Evolutionary conservation across 2,329 filamentous ascomycete species (phyloP), one percentile per base, ranked within the genome.

Genomic region (Colletotrichum karsti): DNA sequence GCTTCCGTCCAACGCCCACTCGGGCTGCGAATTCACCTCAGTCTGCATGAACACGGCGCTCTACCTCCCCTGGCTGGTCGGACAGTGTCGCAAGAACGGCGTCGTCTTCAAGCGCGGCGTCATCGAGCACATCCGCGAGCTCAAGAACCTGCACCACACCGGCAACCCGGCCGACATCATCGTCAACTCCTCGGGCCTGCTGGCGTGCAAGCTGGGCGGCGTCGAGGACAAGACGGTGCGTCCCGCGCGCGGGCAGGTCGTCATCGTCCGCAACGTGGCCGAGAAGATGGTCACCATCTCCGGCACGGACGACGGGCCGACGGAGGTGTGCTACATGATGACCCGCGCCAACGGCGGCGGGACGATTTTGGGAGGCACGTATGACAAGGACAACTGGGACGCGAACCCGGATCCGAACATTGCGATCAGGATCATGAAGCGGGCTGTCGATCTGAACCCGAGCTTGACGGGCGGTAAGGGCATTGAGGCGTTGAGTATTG

Each of bases 351-450:
- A 85, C 0, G 88, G 88, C n/a, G 95, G 94, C 20, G 95, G 95
- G 10, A 96, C 93, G 0, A 86, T 97, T 44, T 82, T 97, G 3
- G 95, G 94, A n/a, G 95, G 95, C 3, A 95, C 91, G 51, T 93
- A 97, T 74, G 91, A 94, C 77, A 88, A 91, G 73, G 87, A 90
- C 28, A 92, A 90, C 74, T 97, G 93, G 93, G 92, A 96, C 72
- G 87, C 90, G 39, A 87, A 91, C 71, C 90, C 92, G 1, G 94
- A 97, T 74, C 91, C 91, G 0, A 93, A 93, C 75, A 84, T 94
- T n/a, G 93, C 94, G 0, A 80, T 87, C 60, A 87, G 94, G 12
- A 97, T 97, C 77, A 96, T 97, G 93, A 90, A 91, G 79, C 87
- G 94, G n/a, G 85, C 87, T 22, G 83, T 93, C 6, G 86, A 88